Percentiles rank a stretch among this genome's conserved stretches.
Evolutionary conservation across 306 rosid species (phyloP).

Genomic region (Casuarina equisetifolia): DNA sequence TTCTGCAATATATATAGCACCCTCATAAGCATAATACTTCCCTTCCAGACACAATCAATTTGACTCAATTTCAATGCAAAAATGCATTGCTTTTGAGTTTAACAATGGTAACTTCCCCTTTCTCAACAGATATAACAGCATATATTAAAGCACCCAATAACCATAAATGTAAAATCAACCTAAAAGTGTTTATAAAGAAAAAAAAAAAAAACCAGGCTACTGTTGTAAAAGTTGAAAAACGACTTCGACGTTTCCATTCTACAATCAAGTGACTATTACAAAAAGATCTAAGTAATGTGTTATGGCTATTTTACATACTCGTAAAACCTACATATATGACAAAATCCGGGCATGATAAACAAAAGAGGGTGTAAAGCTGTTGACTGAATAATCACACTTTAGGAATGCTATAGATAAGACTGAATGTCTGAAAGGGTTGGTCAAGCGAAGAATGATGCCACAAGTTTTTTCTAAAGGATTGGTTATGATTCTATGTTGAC

Average conservation of each 20-base stretch:
- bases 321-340: no score
- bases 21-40: neutral
- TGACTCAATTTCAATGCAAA: no score
- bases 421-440: neutral
- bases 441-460: neutral
- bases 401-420: neutral
- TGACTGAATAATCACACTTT: conserved; percentile 3
- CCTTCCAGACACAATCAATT: neutral
- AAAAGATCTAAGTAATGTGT: neutral
- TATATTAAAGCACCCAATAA: neutral
- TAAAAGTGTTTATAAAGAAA: neutral
- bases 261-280: neutral
- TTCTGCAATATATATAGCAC: conserved; percentile 36
- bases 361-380: neutral
- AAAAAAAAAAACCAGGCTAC: neutral
- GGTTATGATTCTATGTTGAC: neutral
- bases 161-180: neutral
- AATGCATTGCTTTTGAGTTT: neutral
- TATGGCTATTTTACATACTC: no score
- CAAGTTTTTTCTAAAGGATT: neutral
- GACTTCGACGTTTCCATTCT: neutral
- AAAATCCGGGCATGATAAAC: neutral
- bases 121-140: neutral
- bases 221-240: neutral
- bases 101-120: neutral